phyloP scores from a whole-genome alignment of 2,329 filamentous ascomycete genomes.

The Aspergillus sp. region DNA sequence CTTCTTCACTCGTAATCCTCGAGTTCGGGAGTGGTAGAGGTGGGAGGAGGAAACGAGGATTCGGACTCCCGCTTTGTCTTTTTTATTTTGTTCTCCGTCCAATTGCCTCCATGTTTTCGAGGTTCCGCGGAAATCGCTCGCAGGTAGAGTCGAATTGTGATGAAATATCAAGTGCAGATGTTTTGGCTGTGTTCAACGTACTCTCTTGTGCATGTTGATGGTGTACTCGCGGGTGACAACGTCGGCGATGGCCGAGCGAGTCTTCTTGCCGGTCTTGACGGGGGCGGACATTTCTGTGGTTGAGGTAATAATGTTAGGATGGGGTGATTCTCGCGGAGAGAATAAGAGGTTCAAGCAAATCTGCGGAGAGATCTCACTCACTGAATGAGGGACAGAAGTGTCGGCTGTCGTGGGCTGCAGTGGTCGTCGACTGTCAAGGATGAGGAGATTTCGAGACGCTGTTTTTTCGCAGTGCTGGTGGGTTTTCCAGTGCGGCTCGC shows the following conservation, averaged over 20 bases:
- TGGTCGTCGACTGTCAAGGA: constrained; percentile 39
- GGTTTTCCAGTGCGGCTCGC: constrained; percentile 43
- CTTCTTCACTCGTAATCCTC: background rate
- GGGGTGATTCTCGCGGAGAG: background rate
- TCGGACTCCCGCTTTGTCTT: background rate
- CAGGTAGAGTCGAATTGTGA: constrained; percentile 9
- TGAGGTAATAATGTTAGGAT: constrained; percentile 17
- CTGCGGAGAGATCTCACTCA: constrained; percentile 26
- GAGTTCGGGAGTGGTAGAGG: background rate
- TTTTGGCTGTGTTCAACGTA: constrained; percentile 59
- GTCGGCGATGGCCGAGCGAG: constrained; percentile 94
- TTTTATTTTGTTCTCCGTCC: constrained; percentile 37
- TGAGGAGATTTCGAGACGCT: constrained; percentile 27
- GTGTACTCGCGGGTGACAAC: constrained; percentile 99
- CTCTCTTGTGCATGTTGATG: constrained; percentile 99
- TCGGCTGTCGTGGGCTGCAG: constrained; percentile 43
- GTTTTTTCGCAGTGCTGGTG: constrained; percentile 30
- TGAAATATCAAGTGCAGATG: background rate
- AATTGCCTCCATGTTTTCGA: constrained; percentile 24
- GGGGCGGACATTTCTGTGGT: constrained; percentile 65
- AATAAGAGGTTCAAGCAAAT: background rate
- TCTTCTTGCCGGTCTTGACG: constrained; percentile 68
- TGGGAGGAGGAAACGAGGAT: background rate
- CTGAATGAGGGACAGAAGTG: constrained; percentile 36
- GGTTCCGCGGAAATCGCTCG: constrained; percentile 20